Base-by-base conservation (phyloP, 2,329 filamentous ascomycete species). In the Botryosphaeria dothidea region DNA sequence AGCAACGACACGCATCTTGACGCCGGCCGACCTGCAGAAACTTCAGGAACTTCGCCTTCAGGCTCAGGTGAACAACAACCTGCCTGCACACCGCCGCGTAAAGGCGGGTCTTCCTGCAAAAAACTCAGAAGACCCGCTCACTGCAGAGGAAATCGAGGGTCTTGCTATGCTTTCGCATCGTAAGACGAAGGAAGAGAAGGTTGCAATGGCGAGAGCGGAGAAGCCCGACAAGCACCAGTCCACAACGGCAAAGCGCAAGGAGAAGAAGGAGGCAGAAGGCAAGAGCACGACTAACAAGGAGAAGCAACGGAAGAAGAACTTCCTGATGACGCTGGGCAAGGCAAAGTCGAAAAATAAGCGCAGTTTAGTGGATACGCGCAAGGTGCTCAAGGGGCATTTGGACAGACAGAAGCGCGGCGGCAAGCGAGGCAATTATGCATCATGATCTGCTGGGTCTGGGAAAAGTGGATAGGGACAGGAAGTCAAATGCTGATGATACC, bases 251-350 rank as follows among this genome's bases (percentile, higher is more conserved):
- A 89, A 92, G 75, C 85, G 91, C 72, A 92, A 92, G 84, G 88
- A 92, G 76, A 92, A 93, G 84, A 96, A 96, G 86, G 88, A 90
- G 72, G 85, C 88, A 1, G 87, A 93, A 80, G 95, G 95, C 73
- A 98, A 98, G 88, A 96, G 92, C 76, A 93, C 92, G 41, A 98
- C 94, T 69, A 99, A 99, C 81, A 92, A 91, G 82, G 95, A 99
- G 83, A 99, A 99, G 87, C 88, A 91, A 46, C 85, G 94, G 71
- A 92, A 92, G 85, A 99, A 99, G 91, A 99, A 99, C 79, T 96
- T 99, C 80, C 77, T 99, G 72, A 99, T 99, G 95, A 98, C 94
- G 43, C 81, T 99, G 66, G 92, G 94, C 66, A 98, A 99, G 84
- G 95, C 95, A 11, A 96, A 95, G 84, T 87, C 86, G 70, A 99